Evolutionary conservation across 1,284 basidiomycete species (phyloP).

Genomic region (Malassezia caprae): DNA sequence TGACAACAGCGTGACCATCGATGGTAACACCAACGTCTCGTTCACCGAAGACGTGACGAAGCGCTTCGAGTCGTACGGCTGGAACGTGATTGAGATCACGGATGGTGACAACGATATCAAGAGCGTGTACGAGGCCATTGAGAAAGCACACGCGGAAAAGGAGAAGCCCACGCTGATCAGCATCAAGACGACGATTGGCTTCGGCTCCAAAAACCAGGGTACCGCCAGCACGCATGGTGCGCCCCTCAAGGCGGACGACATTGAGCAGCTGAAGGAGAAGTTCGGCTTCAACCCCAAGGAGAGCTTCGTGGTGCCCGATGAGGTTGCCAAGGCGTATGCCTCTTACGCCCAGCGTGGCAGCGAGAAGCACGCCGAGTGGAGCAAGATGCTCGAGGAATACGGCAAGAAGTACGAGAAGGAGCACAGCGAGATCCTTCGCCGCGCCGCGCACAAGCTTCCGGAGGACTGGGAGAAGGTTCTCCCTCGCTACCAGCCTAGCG

Average conservation of each 20-base stretch:
- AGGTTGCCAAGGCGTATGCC: constrained; percentile 62
- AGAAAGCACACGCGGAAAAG: constrained; percentile 64
- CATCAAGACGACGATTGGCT: constrained; percentile 82
- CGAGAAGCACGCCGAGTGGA: constrained; percentile 66
- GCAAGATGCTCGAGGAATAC: constrained; percentile 62
- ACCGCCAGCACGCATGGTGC: constrained; percentile 82
- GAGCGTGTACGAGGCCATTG: constrained; percentile 69
- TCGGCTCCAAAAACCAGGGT: constrained; percentile 80
- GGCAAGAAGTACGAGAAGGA: constrained; percentile 68
- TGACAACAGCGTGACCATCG: constrained; percentile 78
- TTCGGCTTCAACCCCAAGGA: constrained; percentile 72
- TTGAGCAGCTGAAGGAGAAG: constrained; percentile 69
- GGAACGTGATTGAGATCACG: constrained; percentile 77
- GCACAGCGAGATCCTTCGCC: constrained; percentile 72
- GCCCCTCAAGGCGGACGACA: constrained; percentile 89
- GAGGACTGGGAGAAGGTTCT: constrained; percentile 62
- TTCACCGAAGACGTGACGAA: constrained; percentile 88
- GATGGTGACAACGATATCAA: constrained; percentile 76
- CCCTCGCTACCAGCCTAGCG: constrained; percentile 69
- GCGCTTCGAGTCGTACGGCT: constrained; percentile 80
- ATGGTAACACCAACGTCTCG: constrained; percentile 78
- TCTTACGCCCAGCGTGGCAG: constrained; percentile 64
- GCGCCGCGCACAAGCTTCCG: constrained; percentile 66
- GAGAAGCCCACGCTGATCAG: constrained; percentile 77
- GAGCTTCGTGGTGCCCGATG: constrained; percentile 68